Evolutionary conservation across 768 basidiomycete genomes (phyloP), one percentile per base, ranked within the genome.

Genomic region (Candolleomyces eurysporus): DNA sequence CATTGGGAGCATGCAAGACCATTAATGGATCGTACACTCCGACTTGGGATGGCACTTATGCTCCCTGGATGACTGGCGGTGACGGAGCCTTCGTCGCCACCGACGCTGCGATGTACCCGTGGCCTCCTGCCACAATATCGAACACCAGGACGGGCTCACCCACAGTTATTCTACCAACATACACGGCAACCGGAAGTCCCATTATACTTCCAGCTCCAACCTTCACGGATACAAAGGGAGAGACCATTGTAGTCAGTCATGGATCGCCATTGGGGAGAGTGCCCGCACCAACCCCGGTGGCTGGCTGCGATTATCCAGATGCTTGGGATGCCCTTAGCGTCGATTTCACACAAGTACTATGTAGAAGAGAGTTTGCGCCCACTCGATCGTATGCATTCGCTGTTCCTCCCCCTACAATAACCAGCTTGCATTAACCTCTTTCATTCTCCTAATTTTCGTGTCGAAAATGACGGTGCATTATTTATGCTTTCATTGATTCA

Each of bases 111-210:
- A 67, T 69, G 16, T 80, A 75, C 62, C 71, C 79, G 31, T 92
- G 87, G 86, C 90, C 90, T 32, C 90, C 90, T 17, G 71, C 82
- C 13, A 68, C 78, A n/a, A 79, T 91, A 54, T 68, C 67, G 8
- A 64, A 67, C 26, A 72, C 61, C 9, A 65, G 57, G 13, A 78
- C 71, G 42, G 74, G 4, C 4, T 5, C 79, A 54, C 80, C 73
- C 4, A 69, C 77, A 19, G 62, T 67, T 26, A 73, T 91, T 10
- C 5, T 46, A 19, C 91, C 90, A 0, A 76, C 82, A 3, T 92
- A 91, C 70, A 88, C 89, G 3, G 76, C 82, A 5, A 90, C 89
- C 0, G 90, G 87, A 17, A 75, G 86, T 8, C 80, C 80, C 48
- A 80, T 81, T 31, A 85, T 83, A 17, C 81, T 89, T 63, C 81